phyloP scores from a whole-genome alignment of 2,329 filamentous ascomycete species.

The Myriosclerotinia curreyana region DNA sequence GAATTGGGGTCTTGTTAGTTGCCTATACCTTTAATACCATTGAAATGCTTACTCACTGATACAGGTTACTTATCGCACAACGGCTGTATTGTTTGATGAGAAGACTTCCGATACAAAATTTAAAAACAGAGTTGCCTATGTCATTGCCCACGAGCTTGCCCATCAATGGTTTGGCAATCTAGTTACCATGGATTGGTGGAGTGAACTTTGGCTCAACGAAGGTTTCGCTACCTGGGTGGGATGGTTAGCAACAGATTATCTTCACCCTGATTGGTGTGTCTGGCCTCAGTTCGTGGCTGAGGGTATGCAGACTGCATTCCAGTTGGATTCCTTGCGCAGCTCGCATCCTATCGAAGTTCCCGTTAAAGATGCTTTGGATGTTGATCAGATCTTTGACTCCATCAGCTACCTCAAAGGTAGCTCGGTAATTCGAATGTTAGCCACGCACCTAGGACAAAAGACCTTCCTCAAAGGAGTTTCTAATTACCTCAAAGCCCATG shows the following conservation, averaged over 20 bases:
- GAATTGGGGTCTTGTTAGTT: slow-evolving; percentile 88
- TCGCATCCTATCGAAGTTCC: slow-evolving; percentile 97
- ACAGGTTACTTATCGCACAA: slow-evolving; percentile 85
- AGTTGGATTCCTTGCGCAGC: slow-evolving; percentile 82
- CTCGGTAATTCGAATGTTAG: slow-evolving; percentile 95
- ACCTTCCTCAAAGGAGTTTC: slow-evolving; percentile 88
- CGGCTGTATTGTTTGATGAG: slow-evolving; percentile 93
- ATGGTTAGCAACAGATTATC: slow-evolving; percentile 71
- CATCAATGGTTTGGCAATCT: slow-evolving; percentile 97
- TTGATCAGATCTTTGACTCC: slow-evolving; percentile 96
- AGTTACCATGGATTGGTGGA: slow-evolving; percentile 97
- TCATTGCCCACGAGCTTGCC: slow-evolving; percentile 95
- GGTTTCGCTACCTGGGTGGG: slow-evolving; percentile 98
- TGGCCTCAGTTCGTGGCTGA: slow-evolving; percentile 98
- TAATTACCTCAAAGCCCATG: slow-evolving; percentile 82
- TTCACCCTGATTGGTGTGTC: slow-evolving; percentile 96
- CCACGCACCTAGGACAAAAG: slow-evolving; percentile 81
- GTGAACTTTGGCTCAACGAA: slow-evolving; percentile 90
- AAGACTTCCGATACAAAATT: slow-evolving; percentile 85
- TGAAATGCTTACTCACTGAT: slow-evolving; percentile 1
- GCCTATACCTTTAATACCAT: slow-evolving; percentile 44
- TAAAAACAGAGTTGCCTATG: slow-evolving; percentile 92
- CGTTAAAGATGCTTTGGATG: slow-evolving; percentile 87
- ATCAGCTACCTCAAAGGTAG: slow-evolving; percentile 97
- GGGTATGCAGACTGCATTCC: slow-evolving; percentile 86